Evolutionary conservation across 805 yeast genomes (phyloP), one percentile per base, ranked within the genome.

Genomic region (Cyberlindnera mycetangii): DNA sequence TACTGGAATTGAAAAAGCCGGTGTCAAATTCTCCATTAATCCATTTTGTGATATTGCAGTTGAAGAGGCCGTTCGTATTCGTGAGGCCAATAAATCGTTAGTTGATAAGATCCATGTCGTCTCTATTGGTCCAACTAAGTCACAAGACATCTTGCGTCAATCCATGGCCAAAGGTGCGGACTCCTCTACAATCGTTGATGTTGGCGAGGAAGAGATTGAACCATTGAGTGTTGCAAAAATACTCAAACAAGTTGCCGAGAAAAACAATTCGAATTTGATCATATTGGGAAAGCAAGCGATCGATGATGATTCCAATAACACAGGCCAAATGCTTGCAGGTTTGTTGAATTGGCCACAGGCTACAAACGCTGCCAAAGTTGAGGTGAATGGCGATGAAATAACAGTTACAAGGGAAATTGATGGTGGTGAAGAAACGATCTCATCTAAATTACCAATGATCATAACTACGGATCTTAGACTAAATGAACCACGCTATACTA

Each of bases 31-130:
- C 72, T 79, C 89, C 60, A 88, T 92, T 65, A 93, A 93, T 65
- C 99, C 99, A 45, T 93, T 93, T 67, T 93, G 96, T 69, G 99
- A 93, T 68, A 93, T 93, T 62, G 99, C 99, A 8, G 79, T 93
- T 42, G 99, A 93, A 68, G 99, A 93, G 66, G 95, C 98, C 1
- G 71, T 90, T 33, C 78, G 83, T 55, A 76, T 93, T 56, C 81
- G 76, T 58, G 89, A 85, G 54, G 71, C 72, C 31, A 67, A 84
- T 62, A 81, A 83, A 58, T 75, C 63, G 9, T 64, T 77, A 39
- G 96, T 89, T 15, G 96, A 89, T 53, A 70, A 74, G 39, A 82
- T 92, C 51, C 97, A 90, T 62, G 96, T 93, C 6, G 96, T 92
- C 12, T 82, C 96, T 4, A 86, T 90, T 53, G 98, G 98, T 3